Evolutionary conservation across 73 alveolate species (phyloP), one percentile per base, ranked within the genome.

Genomic region (Breviolum minutum): DNA sequence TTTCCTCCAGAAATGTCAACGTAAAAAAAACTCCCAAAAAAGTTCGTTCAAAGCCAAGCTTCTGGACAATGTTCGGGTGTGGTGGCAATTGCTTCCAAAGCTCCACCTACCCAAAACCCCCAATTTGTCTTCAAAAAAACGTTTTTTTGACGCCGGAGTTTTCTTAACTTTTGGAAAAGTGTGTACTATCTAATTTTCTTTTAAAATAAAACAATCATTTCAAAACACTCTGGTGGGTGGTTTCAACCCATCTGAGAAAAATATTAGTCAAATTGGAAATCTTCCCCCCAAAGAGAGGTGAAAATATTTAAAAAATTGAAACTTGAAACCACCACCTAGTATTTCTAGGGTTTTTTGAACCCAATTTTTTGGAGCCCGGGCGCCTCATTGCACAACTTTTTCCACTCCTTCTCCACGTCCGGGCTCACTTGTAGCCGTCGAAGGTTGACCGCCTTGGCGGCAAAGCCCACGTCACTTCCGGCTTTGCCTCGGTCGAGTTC

Each of bases 391-490:
- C 77, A 73, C 16, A 94, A 40, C 85, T 94, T 94, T 63, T 94
- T 77, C 94, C 80, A 82, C 94, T 94, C 99, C 74, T 84, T 26
- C 85, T 94, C 99, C 5, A 81, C 99, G 32, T 94, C 94, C 8
- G 99, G 99, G 32, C 99, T 94, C 99, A 94, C 64, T 30, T 83
- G 99, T 16, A 94, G 74, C 73, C 99, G 66, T 19, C 99, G 99
- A 54, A 94, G 83, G 63, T 94, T 94, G 30, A 94, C 99, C 7
- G 99, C 94, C 61, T 94, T 94, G 62, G 85, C 99, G 14, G 99
- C 99, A 71, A 94, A 94, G 24, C 99, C 99, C 13, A 77, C 85
- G 32, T 77, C 86, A 60, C 99, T 71, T 30, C 99, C 99, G 8
- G 83, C 73, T 26, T 94, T 94, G 99, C 94, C 94, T 92, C 9